A percentile compares a stretch with the other conserved stretches of the same genome.
phyloP scores from a whole-genome alignment of 2,329 filamentous ascomycete species.

The Verticillium tricorpus region DNA sequence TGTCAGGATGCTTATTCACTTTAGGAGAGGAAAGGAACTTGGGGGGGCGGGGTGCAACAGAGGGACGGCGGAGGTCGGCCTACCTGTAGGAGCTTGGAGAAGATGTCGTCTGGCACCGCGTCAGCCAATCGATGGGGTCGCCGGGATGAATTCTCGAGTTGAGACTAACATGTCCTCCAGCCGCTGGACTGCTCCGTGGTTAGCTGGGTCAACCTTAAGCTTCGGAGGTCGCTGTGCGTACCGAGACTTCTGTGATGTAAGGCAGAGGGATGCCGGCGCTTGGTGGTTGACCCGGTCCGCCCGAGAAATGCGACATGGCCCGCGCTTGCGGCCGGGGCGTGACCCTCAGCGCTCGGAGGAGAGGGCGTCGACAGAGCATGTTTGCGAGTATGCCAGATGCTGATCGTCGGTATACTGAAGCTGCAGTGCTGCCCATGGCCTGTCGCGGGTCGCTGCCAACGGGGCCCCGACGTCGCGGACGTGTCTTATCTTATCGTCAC shows the following conservation, averaged over 20 bases:
- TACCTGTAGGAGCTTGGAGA: conserved; percentile 74
- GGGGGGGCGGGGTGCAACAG: too few species aligned
- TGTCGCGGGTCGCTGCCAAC: not conserved
- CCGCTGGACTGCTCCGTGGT: conserved; percentile 59
- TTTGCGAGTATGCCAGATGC: not conserved
- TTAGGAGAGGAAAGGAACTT: conserved; percentile 9
- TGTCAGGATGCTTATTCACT: conserved; percentile 8
- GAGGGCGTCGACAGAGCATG: conserved; percentile 31
- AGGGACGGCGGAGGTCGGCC: conserved; percentile 6
- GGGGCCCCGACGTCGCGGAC: not conserved
- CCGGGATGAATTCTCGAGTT: conserved; percentile 5
- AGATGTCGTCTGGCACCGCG: conserved; percentile 65
- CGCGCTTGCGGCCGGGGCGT: conserved; percentile 30
- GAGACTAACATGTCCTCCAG: conserved; percentile 68
- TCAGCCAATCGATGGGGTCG: conserved; percentile 6
- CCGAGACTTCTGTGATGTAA: conserved; percentile 53
- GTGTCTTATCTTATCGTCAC: not conserved
- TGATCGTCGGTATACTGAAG: not conserved
- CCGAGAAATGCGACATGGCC: conserved; percentile 37
- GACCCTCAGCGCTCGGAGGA: conserved; percentile 29
- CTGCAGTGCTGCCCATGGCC: not conserved
- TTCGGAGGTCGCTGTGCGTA: conserved; percentile 21
- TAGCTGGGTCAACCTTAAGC: conserved; percentile 13
- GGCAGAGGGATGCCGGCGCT: conserved; percentile 48
- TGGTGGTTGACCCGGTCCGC: conserved; percentile 17